Evolutionary conservation across 2,329 filamentous ascomycete genomes (phyloP).

Genomic region (Chaetomiaceae sp.): DNA sequence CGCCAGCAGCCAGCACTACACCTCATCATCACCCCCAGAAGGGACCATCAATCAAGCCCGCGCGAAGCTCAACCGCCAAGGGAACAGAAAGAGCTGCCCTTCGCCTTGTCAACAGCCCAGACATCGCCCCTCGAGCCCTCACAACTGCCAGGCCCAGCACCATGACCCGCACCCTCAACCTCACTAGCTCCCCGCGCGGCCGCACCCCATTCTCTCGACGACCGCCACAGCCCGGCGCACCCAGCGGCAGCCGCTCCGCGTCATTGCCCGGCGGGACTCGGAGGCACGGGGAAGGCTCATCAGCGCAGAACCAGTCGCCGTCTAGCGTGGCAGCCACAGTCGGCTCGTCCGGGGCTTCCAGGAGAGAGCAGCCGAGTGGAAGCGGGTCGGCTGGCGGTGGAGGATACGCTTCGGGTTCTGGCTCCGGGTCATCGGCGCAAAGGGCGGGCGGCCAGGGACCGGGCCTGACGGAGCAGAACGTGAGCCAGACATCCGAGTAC

Average conservation of each 20-base stretch:
- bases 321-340: not conserved
- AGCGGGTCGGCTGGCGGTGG: not conserved
- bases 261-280: not conserved
- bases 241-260: not conserved
- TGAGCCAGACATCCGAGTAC: not conserved
- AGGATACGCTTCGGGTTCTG: not conserved
- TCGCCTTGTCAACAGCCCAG: not conserved
- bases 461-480: constrained; percentile 1
- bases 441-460: not conserved
- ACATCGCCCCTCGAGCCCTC: not conserved
- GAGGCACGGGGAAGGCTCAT: not conserved
- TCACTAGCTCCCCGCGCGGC: not conserved
- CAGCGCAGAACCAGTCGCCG: not conserved
- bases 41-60: not conserved
- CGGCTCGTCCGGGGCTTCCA: not conserved
- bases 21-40: not conserved
- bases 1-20: not conserved
- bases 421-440: not conserved
- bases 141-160: not conserved
- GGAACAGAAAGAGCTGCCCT: too few relatives aligned
- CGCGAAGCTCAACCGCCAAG: too few relatives aligned
- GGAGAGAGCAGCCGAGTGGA: not conserved
- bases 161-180: not conserved
- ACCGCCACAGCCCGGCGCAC: not conserved
- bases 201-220: not conserved